A percentile compares a stretch with the other conserved stretches of the same genome.
Evolutionary conservation across 2,329 filamentous ascomycete genomes (phyloP).

Genomic region (Shiraia sp.): DNA sequence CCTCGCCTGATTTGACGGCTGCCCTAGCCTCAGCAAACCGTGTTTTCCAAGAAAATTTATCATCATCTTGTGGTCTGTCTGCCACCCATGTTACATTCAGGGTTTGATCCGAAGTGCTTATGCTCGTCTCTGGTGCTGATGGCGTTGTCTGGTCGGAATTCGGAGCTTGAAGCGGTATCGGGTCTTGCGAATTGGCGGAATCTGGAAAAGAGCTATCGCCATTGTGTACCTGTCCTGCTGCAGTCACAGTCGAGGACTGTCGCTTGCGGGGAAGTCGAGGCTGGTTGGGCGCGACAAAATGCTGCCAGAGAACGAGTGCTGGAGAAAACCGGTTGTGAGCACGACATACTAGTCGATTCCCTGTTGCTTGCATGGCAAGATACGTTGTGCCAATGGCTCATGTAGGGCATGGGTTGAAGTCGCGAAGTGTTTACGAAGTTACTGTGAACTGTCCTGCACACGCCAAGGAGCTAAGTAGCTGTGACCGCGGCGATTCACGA

Average conservation of each 20-base stretch:
- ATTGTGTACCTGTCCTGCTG: conserved; percentile 7
- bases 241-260: conserved; percentile 19
- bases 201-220: background rate
- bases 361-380: conserved; percentile 31
- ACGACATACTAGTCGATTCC: conserved; percentile 32
- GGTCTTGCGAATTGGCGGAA: background rate
- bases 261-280: conserved; percentile 16
- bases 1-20: too few species aligned
- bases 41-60: too few species aligned
- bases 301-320: conserved; percentile 37
- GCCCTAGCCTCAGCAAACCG: too few species aligned
- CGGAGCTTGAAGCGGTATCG: background rate
- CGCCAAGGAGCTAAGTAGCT: conserved; percentile 24
- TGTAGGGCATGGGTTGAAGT: background rate
- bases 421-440: background rate
- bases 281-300: conserved; percentile 30
- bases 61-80: too few species aligned
- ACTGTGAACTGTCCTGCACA: conserved; percentile 1
- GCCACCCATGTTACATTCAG: too few species aligned
- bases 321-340: conserved; percentile 39
- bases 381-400: background rate
- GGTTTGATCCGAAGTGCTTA: too few species aligned
- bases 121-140: too few species aligned
- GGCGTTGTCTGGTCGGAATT: too few species aligned
- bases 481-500: conserved; percentile 8